Evolutionary conservation across 805 yeast species (phyloP).

Genomic region (Metschnikowia koreensis): DNA sequence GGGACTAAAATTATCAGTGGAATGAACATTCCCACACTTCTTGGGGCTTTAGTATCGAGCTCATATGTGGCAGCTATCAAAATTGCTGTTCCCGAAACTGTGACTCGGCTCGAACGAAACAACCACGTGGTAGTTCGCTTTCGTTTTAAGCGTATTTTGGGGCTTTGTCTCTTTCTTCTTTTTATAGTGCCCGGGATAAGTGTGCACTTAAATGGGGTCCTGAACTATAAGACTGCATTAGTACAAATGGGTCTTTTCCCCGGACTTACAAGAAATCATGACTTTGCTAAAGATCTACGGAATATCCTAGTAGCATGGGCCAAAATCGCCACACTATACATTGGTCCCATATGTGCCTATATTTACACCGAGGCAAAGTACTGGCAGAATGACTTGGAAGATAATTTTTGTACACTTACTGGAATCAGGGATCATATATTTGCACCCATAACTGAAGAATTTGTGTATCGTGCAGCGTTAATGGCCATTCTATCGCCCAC

Average conservation of each 20-base stretch:
- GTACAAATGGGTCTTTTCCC: conserved; percentile 35
- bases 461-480: conserved; percentile 58
- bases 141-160: conserved; percentile 38
- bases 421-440: conserved; percentile 58
- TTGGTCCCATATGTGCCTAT: conserved; percentile 22
- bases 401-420: conserved; percentile 27
- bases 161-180: conserved; percentile 29
- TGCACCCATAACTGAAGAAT: conserved; percentile 80
- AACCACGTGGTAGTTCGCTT: conserved; percentile 42
- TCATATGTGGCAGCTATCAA: conserved; percentile 48
- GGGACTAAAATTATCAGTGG: neutral
- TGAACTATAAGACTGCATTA: conserved; percentile 9
- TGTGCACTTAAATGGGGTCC: conserved; percentile 11
- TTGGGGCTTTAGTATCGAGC: conserved; percentile 37
- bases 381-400: conserved; percentile 18
- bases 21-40: conserved; percentile 1
- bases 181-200: conserved; percentile 27
- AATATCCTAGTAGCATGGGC: conserved; percentile 13
- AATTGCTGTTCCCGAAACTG: conserved; percentile 22
- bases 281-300: conserved; percentile 12
- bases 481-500: conserved; percentile 24
- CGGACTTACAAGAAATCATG: conserved; percentile 22
- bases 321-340: conserved; percentile 18
- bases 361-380: conserved; percentile 1
- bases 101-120: conserved; percentile 34